These are phyloP conservation scores for Candida pseudoglaebosa DNA, from an alignment of 805 yeast species.

Conservation along the genomic window DNA sequence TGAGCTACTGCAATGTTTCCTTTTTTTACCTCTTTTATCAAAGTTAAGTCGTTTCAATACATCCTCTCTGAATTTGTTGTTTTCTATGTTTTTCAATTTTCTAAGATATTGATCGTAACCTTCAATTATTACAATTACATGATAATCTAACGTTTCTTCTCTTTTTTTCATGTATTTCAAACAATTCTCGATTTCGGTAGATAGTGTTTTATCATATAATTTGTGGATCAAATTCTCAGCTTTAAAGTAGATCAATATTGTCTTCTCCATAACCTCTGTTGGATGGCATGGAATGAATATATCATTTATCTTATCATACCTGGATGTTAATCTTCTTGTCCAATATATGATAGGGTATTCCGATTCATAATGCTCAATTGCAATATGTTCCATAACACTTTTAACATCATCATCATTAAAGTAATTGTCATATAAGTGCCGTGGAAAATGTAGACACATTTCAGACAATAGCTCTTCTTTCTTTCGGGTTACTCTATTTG, in stretches of 20 bases:
- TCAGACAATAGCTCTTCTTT: conserved; percentile 50
- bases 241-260: conserved; percentile 41
- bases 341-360: conserved; percentile 47
- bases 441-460: conserved; percentile 45
- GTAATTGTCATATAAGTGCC: conserved; percentile 15
- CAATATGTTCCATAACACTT: conserved; percentile 17
- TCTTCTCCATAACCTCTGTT: conserved; percentile 40
- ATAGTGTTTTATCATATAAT: conserved; percentile 3
- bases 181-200: conserved; percentile 2
- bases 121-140: conserved; percentile 42
- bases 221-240: conserved; percentile 40
- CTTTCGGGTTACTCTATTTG: conserved; percentile 34
- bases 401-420: conserved; percentile 23
- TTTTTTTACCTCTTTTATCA: conserved; percentile 7
- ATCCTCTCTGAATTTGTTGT: conserved; percentile 38
- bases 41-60: conserved; percentile 22
- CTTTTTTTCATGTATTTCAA: background rate
- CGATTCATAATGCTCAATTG: conserved; percentile 15
- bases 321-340: conserved; percentile 46
- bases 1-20: conserved; percentile 6
- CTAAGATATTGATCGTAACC: conserved; percentile 46
- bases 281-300: conserved; percentile 51
- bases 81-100: conserved; percentile 42
- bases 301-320: conserved; percentile 46
- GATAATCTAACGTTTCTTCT: conserved; percentile 6